phyloP scores from a whole-genome alignment of 345 rosid genomes.

The Stellera chamaejasme region DNA sequence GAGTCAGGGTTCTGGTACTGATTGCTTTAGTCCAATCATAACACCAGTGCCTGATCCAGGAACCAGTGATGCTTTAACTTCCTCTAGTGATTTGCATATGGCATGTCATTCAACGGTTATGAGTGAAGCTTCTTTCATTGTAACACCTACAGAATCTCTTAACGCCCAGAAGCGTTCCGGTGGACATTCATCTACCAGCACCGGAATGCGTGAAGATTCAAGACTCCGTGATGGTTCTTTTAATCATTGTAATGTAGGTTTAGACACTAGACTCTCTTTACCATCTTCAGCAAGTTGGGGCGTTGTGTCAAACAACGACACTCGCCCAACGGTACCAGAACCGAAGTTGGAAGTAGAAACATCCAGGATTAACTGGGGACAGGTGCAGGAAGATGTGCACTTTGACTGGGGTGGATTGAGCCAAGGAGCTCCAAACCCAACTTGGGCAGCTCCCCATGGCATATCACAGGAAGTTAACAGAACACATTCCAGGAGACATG shows the following conservation, averaged over 20 bases:
- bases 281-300: constrained; percentile 26
- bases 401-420: constrained; percentile 17
- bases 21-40: constrained; percentile 66
- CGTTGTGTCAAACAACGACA: constrained; percentile 15
- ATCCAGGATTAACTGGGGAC: constrained; percentile 23
- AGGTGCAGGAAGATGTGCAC: constrained; percentile 31
- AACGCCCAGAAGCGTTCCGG: constrained; percentile 27
- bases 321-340: constrained; percentile 34
- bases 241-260: constrained; percentile 37
- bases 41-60: constrained; percentile 46
- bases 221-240: constrained; percentile 31
- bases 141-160: constrained; percentile 21
- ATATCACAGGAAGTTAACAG: constrained; percentile 25
- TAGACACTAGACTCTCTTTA: constrained; percentile 33
- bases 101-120: constrained; percentile 31
- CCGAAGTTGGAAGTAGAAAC: not conserved
- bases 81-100: constrained; percentile 44
- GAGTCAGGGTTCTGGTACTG: constrained; percentile 50
- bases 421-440: constrained; percentile 18
- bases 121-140: constrained; percentile 14
- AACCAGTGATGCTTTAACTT: constrained; percentile 59
- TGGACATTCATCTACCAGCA: constrained; percentile 29
- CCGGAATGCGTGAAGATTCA: constrained; percentile 28
- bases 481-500: constrained; percentile 19
- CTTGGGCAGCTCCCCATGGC: constrained; percentile 30